Evolutionary conservation across 768 basidiomycete species (phyloP).

Genomic region (Boletellus ananiceps): DNA sequence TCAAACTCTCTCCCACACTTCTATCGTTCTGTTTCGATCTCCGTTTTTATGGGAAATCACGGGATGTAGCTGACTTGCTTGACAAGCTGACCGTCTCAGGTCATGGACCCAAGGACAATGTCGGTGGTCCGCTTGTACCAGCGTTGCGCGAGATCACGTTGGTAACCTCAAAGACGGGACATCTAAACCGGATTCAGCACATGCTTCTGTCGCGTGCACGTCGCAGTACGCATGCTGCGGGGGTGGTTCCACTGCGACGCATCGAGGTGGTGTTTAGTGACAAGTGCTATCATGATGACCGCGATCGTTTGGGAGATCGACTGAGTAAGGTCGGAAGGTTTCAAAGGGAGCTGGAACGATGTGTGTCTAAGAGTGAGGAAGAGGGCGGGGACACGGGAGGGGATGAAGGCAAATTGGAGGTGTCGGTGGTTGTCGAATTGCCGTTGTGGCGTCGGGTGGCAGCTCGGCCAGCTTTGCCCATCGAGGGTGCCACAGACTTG

Average conservation of each 20-base stretch:
- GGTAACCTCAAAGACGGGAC: constrained; percentile 10
- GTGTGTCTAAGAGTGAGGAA: neutral
- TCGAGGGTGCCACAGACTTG: too few relatives aligned
- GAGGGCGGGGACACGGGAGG: neutral
- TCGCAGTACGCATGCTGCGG: neutral
- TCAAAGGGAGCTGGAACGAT: neutral
- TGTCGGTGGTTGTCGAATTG: neutral
- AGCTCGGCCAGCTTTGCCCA: too few relatives aligned
- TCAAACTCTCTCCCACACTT: constrained; percentile 10
- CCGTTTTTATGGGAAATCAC: constrained; percentile 2
- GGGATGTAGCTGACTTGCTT: neutral
- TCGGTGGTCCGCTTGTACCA: neutral
- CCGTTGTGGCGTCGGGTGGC: too few relatives aligned
- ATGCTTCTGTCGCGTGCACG: constrained; percentile 11
- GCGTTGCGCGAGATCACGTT: constrained; percentile 14
- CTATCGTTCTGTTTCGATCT: constrained; percentile 10
- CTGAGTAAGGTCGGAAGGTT: neutral
- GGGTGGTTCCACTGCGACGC: constrained; percentile 3
- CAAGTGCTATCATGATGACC: too few relatives aligned
- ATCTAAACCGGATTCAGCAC: constrained; percentile 8
- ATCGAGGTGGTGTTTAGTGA: constrained; percentile 1
- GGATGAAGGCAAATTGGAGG: neutral
- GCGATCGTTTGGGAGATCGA: neutral
- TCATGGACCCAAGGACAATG: neutral
- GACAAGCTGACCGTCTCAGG: neutral